phyloP scores from a whole-genome alignment of 345 rosid genomes.

The Ceriops tagal region DNA sequence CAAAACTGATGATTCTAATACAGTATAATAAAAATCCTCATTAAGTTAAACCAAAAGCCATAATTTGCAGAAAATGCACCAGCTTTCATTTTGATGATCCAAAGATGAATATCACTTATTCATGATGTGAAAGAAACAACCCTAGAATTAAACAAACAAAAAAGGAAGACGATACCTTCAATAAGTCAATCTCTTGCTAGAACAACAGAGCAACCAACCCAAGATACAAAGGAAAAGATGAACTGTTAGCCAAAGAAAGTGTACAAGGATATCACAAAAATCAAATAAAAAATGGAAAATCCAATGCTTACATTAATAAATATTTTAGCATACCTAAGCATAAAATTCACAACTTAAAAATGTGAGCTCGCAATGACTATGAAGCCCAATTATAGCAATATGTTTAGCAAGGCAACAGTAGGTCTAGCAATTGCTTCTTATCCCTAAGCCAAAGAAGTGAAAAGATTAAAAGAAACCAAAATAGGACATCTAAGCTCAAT shows the following conservation, averaged over 20 bases:
- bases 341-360: too few species aligned
- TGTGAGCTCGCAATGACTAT: too few species aligned
- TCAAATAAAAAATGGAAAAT: background rate
- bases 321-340: too few species aligned
- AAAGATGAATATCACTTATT: background rate
- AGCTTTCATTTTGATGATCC: background rate
- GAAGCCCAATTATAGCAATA: too few species aligned
- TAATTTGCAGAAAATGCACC: background rate
- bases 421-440: background rate
- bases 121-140: background rate
- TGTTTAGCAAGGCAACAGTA: background rate
- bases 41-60: background rate
- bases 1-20: background rate
- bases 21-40: background rate
- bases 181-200: slow-evolving; percentile 98
- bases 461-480: background rate
- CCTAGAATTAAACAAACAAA: background rate
- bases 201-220: slow-evolving; percentile 28
- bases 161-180: slow-evolving; percentile 57
- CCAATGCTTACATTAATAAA: background rate
- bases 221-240: slow-evolving; percentile 29
- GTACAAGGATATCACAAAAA: slow-evolving; percentile 10
- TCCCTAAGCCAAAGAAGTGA: background rate
- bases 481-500: background rate
- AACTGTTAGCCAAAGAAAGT: slow-evolving; percentile 34